phyloP scores from a whole-genome alignment of 2,329 filamentous ascomycete genomes.

The Aspergillus fijiensis region DNA sequence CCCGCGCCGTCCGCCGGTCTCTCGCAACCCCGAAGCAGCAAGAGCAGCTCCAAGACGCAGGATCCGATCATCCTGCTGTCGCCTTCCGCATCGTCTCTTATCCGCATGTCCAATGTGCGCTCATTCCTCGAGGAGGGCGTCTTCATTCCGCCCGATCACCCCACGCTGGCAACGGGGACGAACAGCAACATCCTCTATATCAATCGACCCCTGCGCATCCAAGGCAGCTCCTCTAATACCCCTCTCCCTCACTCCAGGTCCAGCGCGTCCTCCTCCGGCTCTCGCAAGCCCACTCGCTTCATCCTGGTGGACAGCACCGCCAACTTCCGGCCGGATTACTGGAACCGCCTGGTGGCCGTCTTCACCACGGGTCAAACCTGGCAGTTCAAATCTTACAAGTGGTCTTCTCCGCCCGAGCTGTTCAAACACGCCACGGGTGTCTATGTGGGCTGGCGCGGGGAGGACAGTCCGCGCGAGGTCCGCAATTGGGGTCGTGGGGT shows the following conservation, averaged over 20 bases:
- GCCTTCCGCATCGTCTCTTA: slow-evolving; percentile 87
- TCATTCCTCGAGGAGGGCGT: slow-evolving; percentile 84
- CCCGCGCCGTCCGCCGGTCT: slow-evolving; percentile 40
- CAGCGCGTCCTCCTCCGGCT: slow-evolving; percentile 37
- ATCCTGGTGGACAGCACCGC: slow-evolving; percentile 91
- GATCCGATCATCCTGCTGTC: slow-evolving; percentile 96
- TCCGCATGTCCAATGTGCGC: slow-evolving; percentile 94
- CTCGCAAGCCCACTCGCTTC: slow-evolving; percentile 74
- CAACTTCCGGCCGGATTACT: slow-evolving; percentile 97
- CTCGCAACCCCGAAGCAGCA: slow-evolving; percentile 37
- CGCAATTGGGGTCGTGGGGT: slow-evolving; percentile 85
- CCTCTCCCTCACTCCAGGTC: slow-evolving; percentile 52
- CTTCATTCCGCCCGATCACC: slow-evolving; percentile 72
- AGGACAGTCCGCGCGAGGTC: slow-evolving; percentile 74
- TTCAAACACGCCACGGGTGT: slow-evolving; percentile 86
- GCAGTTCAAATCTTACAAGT: slow-evolving; percentile 99
- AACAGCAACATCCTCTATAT: slow-evolving; percentile 82
- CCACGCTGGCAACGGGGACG: slow-evolving; percentile 56
- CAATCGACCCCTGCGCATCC: slow-evolving; percentile 68
- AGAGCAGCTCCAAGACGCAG: slow-evolving; percentile 50
- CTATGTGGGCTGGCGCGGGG: slow-evolving; percentile 87
- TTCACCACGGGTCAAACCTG: slow-evolving; percentile 97
- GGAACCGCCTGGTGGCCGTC: slow-evolving; percentile 89
- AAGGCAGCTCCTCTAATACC: slow-evolving; percentile 33
- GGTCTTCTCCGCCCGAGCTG: slow-evolving; percentile 81